phyloP scores from a whole-genome alignment of 768 basidiomycete species.

The Panellus pusillus region DNA sequence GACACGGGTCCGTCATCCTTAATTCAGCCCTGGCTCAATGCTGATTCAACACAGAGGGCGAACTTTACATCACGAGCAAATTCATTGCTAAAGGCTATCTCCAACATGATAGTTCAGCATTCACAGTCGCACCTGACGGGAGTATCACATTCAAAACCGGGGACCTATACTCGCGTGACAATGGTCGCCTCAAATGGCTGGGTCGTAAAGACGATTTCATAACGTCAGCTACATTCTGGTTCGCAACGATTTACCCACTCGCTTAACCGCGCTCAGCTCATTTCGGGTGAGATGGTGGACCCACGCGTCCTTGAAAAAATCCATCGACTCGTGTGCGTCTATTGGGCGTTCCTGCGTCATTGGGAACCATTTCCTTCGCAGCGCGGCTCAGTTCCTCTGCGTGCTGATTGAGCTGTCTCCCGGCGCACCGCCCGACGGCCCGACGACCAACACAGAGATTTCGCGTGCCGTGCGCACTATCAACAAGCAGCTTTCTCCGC shows the following conservation, averaged over 20 bases:
- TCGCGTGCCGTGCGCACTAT: slow-evolving; percentile 28
- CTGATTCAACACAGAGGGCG: slow-evolving; percentile 24
- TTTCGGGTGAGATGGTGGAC: slow-evolving; percentile 35
- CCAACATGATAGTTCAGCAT: slow-evolving; percentile 27
- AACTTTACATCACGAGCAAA: slow-evolving; percentile 31
- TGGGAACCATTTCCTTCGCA: slow-evolving; percentile 34
- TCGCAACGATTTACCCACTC: background rate
- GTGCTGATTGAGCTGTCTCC: slow-evolving; percentile 30
- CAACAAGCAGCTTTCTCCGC: slow-evolving; percentile 33
- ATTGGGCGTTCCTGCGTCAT: slow-evolving; percentile 32
- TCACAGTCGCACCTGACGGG: slow-evolving; percentile 28
- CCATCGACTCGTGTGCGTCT: slow-evolving; percentile 26
- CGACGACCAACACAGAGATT: slow-evolving; percentile 25
- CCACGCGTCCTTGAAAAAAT: slow-evolving; percentile 32
- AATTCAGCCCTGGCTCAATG: background rate
- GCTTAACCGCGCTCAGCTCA: slow-evolving; percentile 24
- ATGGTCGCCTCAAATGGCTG: slow-evolving; percentile 29
- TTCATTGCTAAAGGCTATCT: slow-evolving; percentile 31
- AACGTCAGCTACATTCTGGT: slow-evolving; percentile 21
- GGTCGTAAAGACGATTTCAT: slow-evolving; percentile 38
- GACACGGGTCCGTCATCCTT: slow-evolving; percentile 21
- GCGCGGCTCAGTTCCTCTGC: slow-evolving; percentile 30
- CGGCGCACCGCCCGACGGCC: slow-evolving; percentile 3
- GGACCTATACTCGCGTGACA: slow-evolving; percentile 30
- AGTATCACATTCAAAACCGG: slow-evolving; percentile 33